phyloP scores from a whole-genome alignment of 2,329 filamentous ascomycete species.

The Fusarium sp. region DNA sequence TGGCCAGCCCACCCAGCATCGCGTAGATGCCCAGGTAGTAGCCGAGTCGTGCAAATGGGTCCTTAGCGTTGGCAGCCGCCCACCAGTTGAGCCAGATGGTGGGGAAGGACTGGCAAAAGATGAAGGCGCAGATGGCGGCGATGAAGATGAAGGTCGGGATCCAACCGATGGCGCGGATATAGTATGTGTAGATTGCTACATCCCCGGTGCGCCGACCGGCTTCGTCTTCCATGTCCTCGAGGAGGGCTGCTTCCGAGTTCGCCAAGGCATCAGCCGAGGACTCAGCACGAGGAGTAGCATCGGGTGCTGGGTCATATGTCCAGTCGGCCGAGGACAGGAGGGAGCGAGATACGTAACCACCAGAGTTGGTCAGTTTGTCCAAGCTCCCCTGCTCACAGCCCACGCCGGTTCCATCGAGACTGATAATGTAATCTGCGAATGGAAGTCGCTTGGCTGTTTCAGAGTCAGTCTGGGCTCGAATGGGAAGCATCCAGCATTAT shows the following conservation, averaged over 20 bases:
- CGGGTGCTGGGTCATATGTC: not conserved
- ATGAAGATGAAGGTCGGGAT: slow-evolving; percentile 39
- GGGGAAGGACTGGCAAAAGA: slow-evolving; percentile 47
- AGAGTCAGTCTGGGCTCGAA: not conserved
- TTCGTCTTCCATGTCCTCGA: slow-evolving; percentile 16
- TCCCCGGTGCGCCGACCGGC: slow-evolving; percentile 40
- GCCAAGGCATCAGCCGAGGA: not conserved
- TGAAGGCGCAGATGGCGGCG: slow-evolving; percentile 44
- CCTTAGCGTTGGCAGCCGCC: slow-evolving; percentile 40
- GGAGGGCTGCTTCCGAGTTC: slow-evolving; percentile 5
- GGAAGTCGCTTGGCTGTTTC: slow-evolving; percentile 26
- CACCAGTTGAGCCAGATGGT: slow-evolving; percentile 50
- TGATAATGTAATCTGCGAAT: slow-evolving; percentile 34
- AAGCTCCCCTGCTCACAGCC: slow-evolving; percentile 29
- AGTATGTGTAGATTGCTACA: slow-evolving; percentile 45
- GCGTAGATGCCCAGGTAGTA: slow-evolving; percentile 47
- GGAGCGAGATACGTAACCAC: slow-evolving; percentile 33
- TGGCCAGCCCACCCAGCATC: slow-evolving; percentile 34
- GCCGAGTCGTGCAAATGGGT: slow-evolving; percentile 34
- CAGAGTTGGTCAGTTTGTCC: slow-evolving; percentile 12
- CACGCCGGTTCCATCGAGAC: slow-evolving; percentile 18
- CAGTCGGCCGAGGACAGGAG: slow-evolving; percentile 2
- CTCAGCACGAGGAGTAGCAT: not conserved
- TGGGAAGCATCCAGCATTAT: fast-evolving
- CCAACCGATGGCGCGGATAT: slow-evolving; percentile 49